A percentile compares a stretch with the other conserved stretches of the same genome.
Evolutionary conservation across 2,329 filamentous ascomycete genomes (phyloP).

Genomic region (Fusarium sp.): DNA sequence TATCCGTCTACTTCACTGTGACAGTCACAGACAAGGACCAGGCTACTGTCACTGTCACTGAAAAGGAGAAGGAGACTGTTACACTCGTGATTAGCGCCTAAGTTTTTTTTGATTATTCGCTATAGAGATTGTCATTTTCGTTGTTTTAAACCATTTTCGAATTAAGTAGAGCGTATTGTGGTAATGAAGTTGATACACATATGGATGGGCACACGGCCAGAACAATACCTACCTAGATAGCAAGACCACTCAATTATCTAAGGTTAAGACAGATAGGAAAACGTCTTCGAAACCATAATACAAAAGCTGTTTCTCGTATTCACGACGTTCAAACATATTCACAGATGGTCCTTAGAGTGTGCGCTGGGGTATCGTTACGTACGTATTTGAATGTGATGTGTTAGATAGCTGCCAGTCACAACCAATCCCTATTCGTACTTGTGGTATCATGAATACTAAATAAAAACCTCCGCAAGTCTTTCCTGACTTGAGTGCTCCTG

Average conservation of each 20-base stretch:
- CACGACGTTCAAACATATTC: neutral
- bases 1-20: slow-evolving; percentile 53
- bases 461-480: slow-evolving; percentile 17
- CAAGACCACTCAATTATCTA: neutral
- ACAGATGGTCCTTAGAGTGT: neutral
- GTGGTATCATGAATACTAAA: slow-evolving; percentile 17
- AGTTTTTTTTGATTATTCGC: slow-evolving; percentile 8
- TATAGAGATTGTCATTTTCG: neutral
- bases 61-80: slow-evolving; percentile 47
- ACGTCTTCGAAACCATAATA: neutral
- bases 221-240: slow-evolving; percentile 3
- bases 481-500: slow-evolving; percentile 13
- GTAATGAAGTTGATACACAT: slow-evolving; percentile 35
- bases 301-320: neutral
- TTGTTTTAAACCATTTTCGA: neutral
- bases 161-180: slow-evolving; percentile 22
- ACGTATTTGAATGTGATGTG: neutral
- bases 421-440: neutral
- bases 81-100: slow-evolving; percentile 48
- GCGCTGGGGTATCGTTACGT: neutral
- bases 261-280: neutral
- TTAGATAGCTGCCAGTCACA: slow-evolving; percentile 8
- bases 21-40: slow-evolving; percentile 50
- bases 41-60: slow-evolving; percentile 51
- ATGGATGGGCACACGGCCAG: neutral